Evolutionary conservation across 2,329 filamentous ascomycete genomes (phyloP).

Genomic region (Phaeophleospora eucalypticola): DNA sequence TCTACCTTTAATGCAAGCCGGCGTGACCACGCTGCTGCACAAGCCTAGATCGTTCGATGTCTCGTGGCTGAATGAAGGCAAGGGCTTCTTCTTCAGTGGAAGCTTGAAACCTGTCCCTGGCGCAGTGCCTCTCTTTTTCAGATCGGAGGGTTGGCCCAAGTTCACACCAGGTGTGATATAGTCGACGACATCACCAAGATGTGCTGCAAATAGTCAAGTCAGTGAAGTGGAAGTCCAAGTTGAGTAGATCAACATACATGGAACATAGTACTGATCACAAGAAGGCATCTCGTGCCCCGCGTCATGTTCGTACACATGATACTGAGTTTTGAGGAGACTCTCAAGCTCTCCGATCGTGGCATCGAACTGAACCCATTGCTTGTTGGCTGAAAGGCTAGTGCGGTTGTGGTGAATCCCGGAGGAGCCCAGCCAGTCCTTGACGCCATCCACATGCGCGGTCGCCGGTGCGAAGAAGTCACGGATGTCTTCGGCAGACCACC

Average conservation of each 20-base stretch:
- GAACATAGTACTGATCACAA: no score
- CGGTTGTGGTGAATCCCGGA: conserved; percentile 33
- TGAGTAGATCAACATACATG: no score
- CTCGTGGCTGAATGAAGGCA: conserved; percentile 1
- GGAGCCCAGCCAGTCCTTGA: conserved; percentile 42
- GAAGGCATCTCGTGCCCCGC: conserved; percentile 44
- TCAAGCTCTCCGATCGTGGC: conserved; percentile 42
- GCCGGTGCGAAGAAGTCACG: conserved; percentile 51
- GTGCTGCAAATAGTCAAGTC: not conserved
- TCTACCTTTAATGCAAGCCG: not conserved
- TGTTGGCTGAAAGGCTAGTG: conserved; percentile 15
- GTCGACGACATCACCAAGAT: not conserved
- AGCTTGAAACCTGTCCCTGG: no score
- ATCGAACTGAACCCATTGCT: conserved; percentile 58
- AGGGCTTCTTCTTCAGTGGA: conserved; percentile 15
- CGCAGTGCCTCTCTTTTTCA: conserved; percentile 9
- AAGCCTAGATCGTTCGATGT: conserved; percentile 9
- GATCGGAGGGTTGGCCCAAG: conserved; percentile 16
- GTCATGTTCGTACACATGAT: conserved; percentile 49
- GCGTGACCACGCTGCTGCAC: not conserved
- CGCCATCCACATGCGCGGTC: conserved; percentile 43
- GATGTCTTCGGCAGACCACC: conserved; percentile 54
- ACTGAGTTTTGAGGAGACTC: conserved; percentile 54
- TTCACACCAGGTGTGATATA: not conserved
- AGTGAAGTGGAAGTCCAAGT: not conserved